Evolutionary conservation across 1,284 basidiomycete species (phyloP).

Genomic region (Marasmius sp.): DNA sequence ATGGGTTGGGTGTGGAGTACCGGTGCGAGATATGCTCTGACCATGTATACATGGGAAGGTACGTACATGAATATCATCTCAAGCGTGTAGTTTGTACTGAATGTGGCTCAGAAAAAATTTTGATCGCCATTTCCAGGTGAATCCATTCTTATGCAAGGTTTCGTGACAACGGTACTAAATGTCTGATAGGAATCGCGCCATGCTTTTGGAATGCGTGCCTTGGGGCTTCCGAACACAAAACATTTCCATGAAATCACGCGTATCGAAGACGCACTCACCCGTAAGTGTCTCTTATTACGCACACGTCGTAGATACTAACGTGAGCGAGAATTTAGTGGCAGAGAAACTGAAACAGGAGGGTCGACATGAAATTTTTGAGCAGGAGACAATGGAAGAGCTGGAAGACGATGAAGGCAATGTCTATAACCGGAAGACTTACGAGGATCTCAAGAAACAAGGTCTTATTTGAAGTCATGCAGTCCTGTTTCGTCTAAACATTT

Average conservation of each 20-base stretch:
- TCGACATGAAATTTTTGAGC: conserved; percentile 84
- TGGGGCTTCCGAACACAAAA: conserved; percentile 96
- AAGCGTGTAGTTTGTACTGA: conserved; percentile 11
- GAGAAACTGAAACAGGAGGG: conserved; percentile 96
- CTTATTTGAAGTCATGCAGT: conserved; percentile 51
- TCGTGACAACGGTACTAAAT: conserved; percentile 13
- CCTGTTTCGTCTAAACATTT: neutral
- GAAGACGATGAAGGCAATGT: conserved; percentile 98
- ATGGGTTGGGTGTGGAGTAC: conserved; percentile 97
- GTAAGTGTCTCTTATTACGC: conserved; percentile 48
- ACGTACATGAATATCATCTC: conserved; percentile 19
- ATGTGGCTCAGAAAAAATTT: conserved; percentile 77
- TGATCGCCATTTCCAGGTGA: conserved; percentile 86
- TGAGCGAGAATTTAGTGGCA: conserved; percentile 59
- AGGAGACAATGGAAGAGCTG: conserved; percentile 94
- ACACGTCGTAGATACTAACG: neutral
- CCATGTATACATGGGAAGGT: conserved; percentile 93
- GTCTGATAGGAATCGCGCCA: conserved; percentile 85
- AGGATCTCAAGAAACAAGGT: conserved; percentile 90
- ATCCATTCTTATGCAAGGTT: conserved; percentile 12
- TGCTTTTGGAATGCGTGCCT: conserved; percentile 96
- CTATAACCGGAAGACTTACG: conserved; percentile 88
- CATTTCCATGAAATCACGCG: conserved; percentile 99
- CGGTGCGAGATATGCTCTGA: conserved; percentile 98
- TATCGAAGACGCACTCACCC: conserved; percentile 92